These are phyloP conservation scores for Globisporangium cystogenes DNA, from an alignment of 352 stramenopile species.

Conservation along the genomic window DNA sequence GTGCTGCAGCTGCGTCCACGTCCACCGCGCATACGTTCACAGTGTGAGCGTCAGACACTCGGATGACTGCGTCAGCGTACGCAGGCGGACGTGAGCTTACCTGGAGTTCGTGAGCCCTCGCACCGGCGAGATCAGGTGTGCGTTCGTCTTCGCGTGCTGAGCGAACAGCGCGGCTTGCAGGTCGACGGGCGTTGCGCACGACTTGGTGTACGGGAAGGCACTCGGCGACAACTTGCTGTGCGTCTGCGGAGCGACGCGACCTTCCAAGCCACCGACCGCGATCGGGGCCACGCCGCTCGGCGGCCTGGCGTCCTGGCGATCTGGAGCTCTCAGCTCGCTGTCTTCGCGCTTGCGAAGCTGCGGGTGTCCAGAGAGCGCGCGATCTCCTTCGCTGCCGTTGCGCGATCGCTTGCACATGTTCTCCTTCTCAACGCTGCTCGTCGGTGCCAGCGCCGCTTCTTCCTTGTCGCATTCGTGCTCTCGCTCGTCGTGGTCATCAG, in stretches of 20 bases:
- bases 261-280: background rate
- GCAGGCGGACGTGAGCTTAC: background rate
- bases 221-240: background rate
- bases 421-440: background rate
- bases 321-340: background rate
- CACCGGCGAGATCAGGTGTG: background rate
- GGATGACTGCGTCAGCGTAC: no score
- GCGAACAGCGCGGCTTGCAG: background rate
- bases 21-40: no score
- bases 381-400: background rate
- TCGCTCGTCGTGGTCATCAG: conserved; percentile 4
- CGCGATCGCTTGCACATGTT: background rate
- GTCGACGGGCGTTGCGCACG: no score
- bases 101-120: background rate
- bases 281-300: background rate
- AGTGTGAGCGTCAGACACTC: no score
- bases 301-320: background rate
- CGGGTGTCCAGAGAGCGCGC: background rate
- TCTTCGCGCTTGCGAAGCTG: background rate
- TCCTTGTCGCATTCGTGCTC: background rate
- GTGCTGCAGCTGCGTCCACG: background rate
- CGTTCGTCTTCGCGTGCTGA: background rate
- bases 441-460: background rate
- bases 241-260: background rate
- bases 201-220: background rate